Evolutionary conservation across 2,329 filamentous ascomycete genomes (phyloP).

Genomic region (Epichloe brachyelytri): DNA sequence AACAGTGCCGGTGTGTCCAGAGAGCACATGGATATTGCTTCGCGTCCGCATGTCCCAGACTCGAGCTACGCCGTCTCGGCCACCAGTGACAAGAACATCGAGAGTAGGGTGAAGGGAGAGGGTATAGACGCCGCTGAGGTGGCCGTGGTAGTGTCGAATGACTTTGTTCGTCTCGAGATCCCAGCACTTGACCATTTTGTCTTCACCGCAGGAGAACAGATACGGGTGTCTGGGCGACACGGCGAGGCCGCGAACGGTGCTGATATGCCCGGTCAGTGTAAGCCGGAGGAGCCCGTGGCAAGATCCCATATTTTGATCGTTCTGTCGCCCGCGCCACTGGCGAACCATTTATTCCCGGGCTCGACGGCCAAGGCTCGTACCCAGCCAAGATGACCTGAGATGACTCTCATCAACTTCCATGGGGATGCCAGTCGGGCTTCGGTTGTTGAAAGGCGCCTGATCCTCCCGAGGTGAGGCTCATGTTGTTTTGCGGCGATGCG

Average conservation of each 20-base stretch:
- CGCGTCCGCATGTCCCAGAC: conserved; percentile 98
- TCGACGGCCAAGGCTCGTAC: conserved; percentile 82
- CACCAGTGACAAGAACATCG: conserved; percentile 88
- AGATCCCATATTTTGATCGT: conserved; percentile 99
- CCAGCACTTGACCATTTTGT: conserved; percentile 99
- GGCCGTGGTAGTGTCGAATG: conserved; percentile 93
- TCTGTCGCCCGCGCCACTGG: conserved; percentile 83
- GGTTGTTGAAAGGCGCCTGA: conserved; percentile 26
- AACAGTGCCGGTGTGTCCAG: conserved; percentile 83
- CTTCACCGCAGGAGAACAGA: conserved; percentile 92
- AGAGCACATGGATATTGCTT: conserved; percentile 87
- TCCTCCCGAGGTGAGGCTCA: conserved; percentile 20
- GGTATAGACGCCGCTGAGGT: conserved; percentile 91
- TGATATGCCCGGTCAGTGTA: conserved; percentile 89
- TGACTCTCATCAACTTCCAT: conserved; percentile 97
- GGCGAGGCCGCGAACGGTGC: conserved; percentile 80
- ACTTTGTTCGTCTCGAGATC: conserved; percentile 99
- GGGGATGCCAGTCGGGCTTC: conserved; percentile 94
- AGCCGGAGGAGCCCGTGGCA: conserved; percentile 71
- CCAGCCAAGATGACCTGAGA: conserved; percentile 94
- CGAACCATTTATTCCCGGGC: conserved; percentile 96
- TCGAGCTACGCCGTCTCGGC: conserved; percentile 82
- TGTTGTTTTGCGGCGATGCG: conserved; percentile 12
- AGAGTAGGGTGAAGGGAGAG: conserved; percentile 86
- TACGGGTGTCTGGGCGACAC: conserved; percentile 92